A percentile compares a stretch with the other conserved stretches of the same genome.
These are phyloP conservation scores for Blumeriella jaapii DNA, from an alignment of 2,329 filamentous ascomycete genomes.

Conservation along the genomic window DNA sequence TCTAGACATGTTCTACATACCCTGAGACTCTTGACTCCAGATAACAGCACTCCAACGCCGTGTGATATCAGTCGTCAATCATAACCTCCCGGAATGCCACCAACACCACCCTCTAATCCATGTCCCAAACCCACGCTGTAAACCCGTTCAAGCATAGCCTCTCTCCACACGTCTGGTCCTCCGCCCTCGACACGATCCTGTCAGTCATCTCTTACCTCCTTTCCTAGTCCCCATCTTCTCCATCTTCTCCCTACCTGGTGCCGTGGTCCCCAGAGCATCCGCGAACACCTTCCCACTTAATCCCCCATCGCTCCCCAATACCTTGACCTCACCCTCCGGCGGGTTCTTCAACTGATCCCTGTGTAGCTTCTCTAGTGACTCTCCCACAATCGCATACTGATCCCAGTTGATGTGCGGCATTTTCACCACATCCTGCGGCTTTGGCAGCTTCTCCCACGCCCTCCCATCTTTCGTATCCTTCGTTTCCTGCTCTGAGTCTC, in stretches of 20 bases:
- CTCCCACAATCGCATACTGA: constrained; percentile 83
- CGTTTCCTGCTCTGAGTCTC: constrained; percentile 12
- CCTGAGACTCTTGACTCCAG: too few relatives aligned
- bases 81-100: too few relatives aligned
- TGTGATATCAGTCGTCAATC: too few relatives aligned
- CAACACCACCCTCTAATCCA: too few relatives aligned
- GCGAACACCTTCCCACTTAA: constrained; percentile 38
- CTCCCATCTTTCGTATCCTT: constrained; percentile 14
- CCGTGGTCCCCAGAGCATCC: constrained; percentile 41
- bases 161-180: neutral
- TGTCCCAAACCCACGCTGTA: neutral
- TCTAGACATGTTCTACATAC: too few relatives aligned
- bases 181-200: neutral
- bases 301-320: constrained; percentile 29
- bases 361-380: constrained; percentile 74
- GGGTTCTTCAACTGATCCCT: constrained; percentile 64
- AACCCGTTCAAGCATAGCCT: neutral
- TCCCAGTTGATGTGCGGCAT: constrained; percentile 90
- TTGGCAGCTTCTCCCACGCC: constrained; percentile 55
- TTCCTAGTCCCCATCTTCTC: constrained; percentile 21
- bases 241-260: constrained; percentile 41
- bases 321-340: too few relatives aligned
- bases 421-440: constrained; percentile 70
- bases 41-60: too few relatives aligned
- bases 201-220: constrained; percentile 15